Base-by-base conservation (phyloP, 352 stramenopile species). In the Globisporangium ultimum region DNA sequence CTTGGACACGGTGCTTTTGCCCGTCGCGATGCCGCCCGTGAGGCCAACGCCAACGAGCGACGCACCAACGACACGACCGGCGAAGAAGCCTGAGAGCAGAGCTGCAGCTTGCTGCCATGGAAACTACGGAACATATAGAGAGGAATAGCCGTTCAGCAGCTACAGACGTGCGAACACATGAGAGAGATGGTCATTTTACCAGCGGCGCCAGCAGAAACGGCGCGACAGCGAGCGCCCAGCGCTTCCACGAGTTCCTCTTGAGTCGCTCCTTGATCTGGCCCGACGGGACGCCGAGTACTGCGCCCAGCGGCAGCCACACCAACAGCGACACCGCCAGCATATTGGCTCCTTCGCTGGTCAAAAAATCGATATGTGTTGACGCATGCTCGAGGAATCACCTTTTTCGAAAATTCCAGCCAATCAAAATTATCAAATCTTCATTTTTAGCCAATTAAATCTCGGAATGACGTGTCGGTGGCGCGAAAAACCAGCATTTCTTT, bases 1-100 rank as follows among this genome's bases (percentile, higher is more conserved):
- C 32, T 72, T 73, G 2, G 84, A 95, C 46, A 96, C 87, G 0
- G 86, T 88, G 51, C 74, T 91, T 55, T 96, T 96, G 57, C 87
- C 87, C 5, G 84, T 94, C 36, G 84, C 77, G 55, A 96, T 93
- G 34, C 86, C 86, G 46, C 86, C 86, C 6, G 86, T 93, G 51
- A 95, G 81, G 9, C 86, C 86, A 10, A 95, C 74, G 14, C 76
- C 86, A 1, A 95, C 73, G 15, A 91, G 55, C 5, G 81, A 86
- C 20, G 74, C 68, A 15, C 83, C 84, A 2, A 92, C 8, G 21
- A 67, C 42, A 11, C 77, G 60, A 18, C 83, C 84, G 10, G 70
- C 15, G 0, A 86, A 68, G 18, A 76, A 76, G 1, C 64, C 55
- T 2, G 40, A 67, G 11, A 54, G 61, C 10, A 78, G 24, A 14